A percentile compares a stretch with the other conserved stretches of the same genome.
These are phyloP conservation scores for Lactarius vividus DNA, from an alignment of 768 basidiomycete genomes.

Conservation along the genomic window DNA sequence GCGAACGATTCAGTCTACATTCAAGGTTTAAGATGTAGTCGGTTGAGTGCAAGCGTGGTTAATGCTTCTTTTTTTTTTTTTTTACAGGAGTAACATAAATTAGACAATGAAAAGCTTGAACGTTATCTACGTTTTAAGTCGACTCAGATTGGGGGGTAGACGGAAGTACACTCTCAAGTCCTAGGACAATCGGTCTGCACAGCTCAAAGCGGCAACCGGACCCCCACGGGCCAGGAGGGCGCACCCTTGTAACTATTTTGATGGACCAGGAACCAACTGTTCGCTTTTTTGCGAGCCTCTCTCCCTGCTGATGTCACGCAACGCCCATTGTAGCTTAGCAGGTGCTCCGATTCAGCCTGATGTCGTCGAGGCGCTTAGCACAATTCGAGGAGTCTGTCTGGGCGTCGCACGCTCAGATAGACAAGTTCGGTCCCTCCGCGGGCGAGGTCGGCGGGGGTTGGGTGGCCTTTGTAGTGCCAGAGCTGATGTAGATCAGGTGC, in stretches of 20 bases:
- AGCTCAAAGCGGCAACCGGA: neutral
- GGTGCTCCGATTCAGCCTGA: neutral
- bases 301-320: neutral
- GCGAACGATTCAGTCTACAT: neutral
- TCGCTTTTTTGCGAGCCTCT: neutral
- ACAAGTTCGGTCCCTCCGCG: neutral
- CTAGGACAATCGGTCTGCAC: neutral
- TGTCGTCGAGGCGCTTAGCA: neutral
- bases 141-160: no score
- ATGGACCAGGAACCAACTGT: neutral
- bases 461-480: neutral
- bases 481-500: neutral
- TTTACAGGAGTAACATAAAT: neutral
- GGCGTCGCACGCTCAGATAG: neutral
- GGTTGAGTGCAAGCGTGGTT: neutral
- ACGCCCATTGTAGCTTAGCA: neutral
- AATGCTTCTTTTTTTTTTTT: neutral
- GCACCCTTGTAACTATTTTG: neutral
- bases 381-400: neutral
- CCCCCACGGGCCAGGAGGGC: neutral
- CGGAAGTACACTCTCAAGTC: no score
- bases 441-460: neutral
- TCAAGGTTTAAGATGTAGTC: conserved; percentile 1
- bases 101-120: neutral
- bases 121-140: neutral